Percentiles rank a stretch among this genome's conserved stretches.
Conservation (phyloP, 352 stramenopile genomes). For the Sclerospora graminicola region DNA sequence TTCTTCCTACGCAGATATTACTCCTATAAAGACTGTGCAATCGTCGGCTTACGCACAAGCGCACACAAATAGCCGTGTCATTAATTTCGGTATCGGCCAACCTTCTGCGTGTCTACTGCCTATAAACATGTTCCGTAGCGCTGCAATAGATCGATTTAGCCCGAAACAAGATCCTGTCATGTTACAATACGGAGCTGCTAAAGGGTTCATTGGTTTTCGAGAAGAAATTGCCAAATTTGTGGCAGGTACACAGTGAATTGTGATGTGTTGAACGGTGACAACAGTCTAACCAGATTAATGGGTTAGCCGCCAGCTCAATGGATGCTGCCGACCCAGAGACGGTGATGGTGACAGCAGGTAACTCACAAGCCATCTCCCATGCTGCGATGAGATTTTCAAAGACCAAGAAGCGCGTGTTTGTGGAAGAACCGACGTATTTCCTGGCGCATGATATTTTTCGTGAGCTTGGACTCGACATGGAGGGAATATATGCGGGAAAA, state of each 20-base stretch:
- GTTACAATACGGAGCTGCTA: constrained; percentile 68
- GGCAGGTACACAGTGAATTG: constrained; percentile 16
- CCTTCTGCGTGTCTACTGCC: constrained; percentile 70
- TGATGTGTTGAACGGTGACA: neutral
- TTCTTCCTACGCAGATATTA: no score
- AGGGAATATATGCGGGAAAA: constrained; percentile 63
- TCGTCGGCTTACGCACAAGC: constrained; percentile 61
- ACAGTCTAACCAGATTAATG: neutral
- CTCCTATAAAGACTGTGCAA: constrained; percentile 44
- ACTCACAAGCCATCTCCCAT: constrained; percentile 88
- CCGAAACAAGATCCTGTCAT: constrained; percentile 38
- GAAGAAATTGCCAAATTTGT: constrained; percentile 50
- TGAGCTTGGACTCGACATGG: constrained; percentile 76
- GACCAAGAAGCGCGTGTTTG: constrained; percentile 78
- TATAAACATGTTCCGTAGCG: constrained; percentile 44
- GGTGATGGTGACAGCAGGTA: constrained; percentile 85
- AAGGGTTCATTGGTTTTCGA: constrained; percentile 64
- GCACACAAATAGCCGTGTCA: constrained; percentile 40
- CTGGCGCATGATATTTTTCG: constrained; percentile 82
- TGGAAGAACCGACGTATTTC: constrained; percentile 90
- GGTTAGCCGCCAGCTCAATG: constrained; percentile 1
- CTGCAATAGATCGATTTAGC: constrained; percentile 37
- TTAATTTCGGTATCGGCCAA: constrained; percentile 84
- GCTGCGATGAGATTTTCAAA: constrained; percentile 61
- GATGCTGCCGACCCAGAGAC: constrained; percentile 28